Evolutionary conservation across 371 early-diverging fungal genomes (phyloP), one percentile per base, ranked within the genome.

Genomic region (Chytridiales sp.): DNA sequence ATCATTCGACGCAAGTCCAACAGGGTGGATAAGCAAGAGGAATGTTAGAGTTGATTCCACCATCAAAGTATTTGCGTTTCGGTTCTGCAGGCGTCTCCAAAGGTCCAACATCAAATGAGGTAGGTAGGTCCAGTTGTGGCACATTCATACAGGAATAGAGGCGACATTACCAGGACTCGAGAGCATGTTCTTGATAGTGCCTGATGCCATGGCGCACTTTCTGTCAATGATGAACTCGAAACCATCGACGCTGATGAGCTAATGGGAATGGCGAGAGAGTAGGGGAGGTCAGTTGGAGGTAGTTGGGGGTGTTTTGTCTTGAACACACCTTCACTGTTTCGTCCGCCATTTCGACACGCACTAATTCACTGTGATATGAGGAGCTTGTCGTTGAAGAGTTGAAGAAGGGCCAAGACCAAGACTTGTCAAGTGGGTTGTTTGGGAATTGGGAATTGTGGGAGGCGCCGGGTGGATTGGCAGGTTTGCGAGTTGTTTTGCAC

Each of bases 131-230:
- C n/a, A 39, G 13, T 13, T 55, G 13, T 58, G 1, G 13, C 24
- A 11, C 13, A 58, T 21, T 0, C 13, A 61, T 32, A 27, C 47
- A 47, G 35, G 29, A 21, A 17, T 29, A 27, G 26, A 24, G n/a
- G 27, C 1, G 34, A 41, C 35, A 55, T 56, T 76, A 81, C 91
- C 90, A 59, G 91, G 87, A 38, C 85, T 84, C 34, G 88, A 87
- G 1, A 95, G 78, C 95, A 95, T 94, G 70, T 90, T 93, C 63
- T 87, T 89, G 54, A 97, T 86, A 11, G 95, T 93, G 0, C 94
- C 93, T 3, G 93, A 90, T 26, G 88, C 86, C 78, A 92, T 83
- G 36, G 96, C 97, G 47, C 91, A 91, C 56, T 88, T 81, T 22
- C 93, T 85, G 66, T 90, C 89, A 30, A 97, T 83, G 39, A 92